Evolutionary conservation across 2,329 filamentous ascomycete species (phyloP).

Genomic region (Arthroderma sp.): DNA sequence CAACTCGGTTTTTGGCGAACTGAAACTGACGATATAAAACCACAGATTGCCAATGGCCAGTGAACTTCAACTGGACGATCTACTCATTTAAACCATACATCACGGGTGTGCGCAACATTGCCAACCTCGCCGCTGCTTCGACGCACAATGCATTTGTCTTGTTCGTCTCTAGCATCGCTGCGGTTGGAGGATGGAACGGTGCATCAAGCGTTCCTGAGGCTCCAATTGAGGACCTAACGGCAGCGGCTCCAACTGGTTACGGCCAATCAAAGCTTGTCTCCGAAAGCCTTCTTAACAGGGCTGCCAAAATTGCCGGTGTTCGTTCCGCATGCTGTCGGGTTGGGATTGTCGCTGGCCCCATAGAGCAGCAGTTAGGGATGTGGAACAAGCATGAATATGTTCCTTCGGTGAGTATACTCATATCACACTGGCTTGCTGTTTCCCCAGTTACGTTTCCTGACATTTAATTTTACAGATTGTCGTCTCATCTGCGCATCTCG

Average conservation of each 20-base stretch:
- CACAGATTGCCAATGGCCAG: slow-evolving; percentile 17
- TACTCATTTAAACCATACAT: slow-evolving; percentile 20
- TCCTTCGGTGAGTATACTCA: neutral
- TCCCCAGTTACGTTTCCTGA: no score
- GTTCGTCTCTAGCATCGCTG: slow-evolving; percentile 19
- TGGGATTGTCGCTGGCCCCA: slow-evolving; percentile 23
- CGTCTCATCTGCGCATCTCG: neutral
- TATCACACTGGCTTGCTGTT: neutral
- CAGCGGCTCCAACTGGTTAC: slow-evolving; percentile 24
- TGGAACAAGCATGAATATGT: slow-evolving; percentile 1
- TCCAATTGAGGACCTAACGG: slow-evolving; percentile 8
- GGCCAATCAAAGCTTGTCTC: slow-evolving; percentile 24
- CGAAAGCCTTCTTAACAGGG: slow-evolving; percentile 31
- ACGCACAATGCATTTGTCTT: slow-evolving; percentile 11
- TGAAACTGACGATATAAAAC: neutral
- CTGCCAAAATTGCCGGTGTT: slow-evolving; percentile 11
- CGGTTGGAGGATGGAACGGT: slow-evolving; percentile 13
- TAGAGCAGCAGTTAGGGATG: neutral
- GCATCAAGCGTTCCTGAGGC: slow-evolving; percentile 16
- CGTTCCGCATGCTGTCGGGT: slow-evolving; percentile 16
- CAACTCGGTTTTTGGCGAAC: neutral
- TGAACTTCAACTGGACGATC: slow-evolving; percentile 22
- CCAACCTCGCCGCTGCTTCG: slow-evolving; percentile 13
- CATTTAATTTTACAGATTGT: no score
- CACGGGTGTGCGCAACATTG: slow-evolving; percentile 15